phyloP scores from a whole-genome alignment of 768 basidiomycete species.

The Holtermanniella nyarrowii region DNA sequence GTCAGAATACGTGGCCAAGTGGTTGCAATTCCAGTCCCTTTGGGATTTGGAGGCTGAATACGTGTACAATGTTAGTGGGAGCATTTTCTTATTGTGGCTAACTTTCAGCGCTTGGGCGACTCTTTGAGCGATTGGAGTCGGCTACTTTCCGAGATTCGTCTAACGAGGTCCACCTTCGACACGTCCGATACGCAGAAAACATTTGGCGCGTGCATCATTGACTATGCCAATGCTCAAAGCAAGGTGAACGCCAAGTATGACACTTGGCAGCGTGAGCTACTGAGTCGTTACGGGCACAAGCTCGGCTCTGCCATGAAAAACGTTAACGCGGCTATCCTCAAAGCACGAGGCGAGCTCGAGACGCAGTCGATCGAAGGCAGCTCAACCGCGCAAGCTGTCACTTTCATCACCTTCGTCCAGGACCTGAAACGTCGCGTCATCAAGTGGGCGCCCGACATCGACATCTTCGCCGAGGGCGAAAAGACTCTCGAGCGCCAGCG shows the following conservation, averaged over 20 bases:
- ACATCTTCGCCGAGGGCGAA: slow-evolving; percentile 85
- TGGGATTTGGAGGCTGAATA: slow-evolving; percentile 98
- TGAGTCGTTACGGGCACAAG: slow-evolving; percentile 83
- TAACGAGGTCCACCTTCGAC: slow-evolving; percentile 90
- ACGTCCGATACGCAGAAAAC: slow-evolving; percentile 84
- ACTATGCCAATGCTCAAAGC: slow-evolving; percentile 96
- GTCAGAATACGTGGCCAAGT: slow-evolving; percentile 85
- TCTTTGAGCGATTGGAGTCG: slow-evolving; percentile 90
- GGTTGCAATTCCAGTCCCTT: slow-evolving; percentile 96
- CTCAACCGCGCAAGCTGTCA: slow-evolving; percentile 94
- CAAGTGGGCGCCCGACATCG: slow-evolving; percentile 93
- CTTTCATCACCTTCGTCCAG: slow-evolving; percentile 98
- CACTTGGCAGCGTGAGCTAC: slow-evolving; percentile 90
- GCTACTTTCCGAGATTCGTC: slow-evolving; percentile 91
- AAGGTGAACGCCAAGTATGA: slow-evolving; percentile 98
- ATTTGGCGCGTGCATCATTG: slow-evolving; percentile 87
- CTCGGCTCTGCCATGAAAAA: slow-evolving; percentile 94
- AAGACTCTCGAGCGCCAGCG: slow-evolving; percentile 94
- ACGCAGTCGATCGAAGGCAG: slow-evolving; percentile 87
- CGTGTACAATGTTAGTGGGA: slow-evolving; percentile 58
- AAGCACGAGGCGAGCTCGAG: slow-evolving; percentile 90
- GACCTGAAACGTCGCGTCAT: slow-evolving; percentile 95
- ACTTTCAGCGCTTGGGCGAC: slow-evolving; percentile 63
- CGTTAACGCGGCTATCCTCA: slow-evolving; percentile 83
- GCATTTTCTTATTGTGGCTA: neutral